Conservation (phyloP, 1,284 basidiomycete species). For the Tilletiopsis washingtonensis region DNA sequence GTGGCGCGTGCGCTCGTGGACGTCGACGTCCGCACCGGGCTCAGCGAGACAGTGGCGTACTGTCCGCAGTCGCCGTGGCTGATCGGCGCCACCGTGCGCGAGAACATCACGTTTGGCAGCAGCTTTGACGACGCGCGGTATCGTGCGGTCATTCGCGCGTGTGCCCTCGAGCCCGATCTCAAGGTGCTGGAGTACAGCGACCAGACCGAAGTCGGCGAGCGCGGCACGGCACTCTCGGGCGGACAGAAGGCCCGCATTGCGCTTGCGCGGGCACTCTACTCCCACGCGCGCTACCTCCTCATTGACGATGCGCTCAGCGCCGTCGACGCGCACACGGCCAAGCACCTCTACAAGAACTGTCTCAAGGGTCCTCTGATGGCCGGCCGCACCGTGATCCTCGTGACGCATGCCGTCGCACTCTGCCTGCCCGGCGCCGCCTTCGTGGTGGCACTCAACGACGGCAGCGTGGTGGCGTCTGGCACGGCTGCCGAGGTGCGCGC, state of each 20-base stretch:
- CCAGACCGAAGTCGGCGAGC: slow-evolving; percentile 81
- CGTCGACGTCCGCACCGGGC: slow-evolving; percentile 53
- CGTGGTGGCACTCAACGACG: slow-evolving; percentile 65
- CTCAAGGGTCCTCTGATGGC: slow-evolving; percentile 60
- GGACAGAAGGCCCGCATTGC: slow-evolving; percentile 79
- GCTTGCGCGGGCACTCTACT: slow-evolving; percentile 81
- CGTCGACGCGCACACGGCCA: slow-evolving; percentile 79
- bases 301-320: slow-evolving; percentile 86
- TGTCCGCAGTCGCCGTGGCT: slow-evolving; percentile 91
- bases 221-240: slow-evolving; percentile 62
- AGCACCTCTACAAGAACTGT: slow-evolving; percentile 62
- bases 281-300: slow-evolving; percentile 71
- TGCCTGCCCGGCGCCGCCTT: slow-evolving; percentile 63
- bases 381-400: slow-evolving; percentile 65
- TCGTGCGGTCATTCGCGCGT: slow-evolving; percentile 68
- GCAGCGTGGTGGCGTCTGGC: slow-evolving; percentile 63
- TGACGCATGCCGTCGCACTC: slow-evolving; percentile 76
- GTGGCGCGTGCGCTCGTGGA: slow-evolving; percentile 45
- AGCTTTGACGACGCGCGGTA: slow-evolving; percentile 73
- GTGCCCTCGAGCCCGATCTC: slow-evolving; percentile 71
- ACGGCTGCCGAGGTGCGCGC: slow-evolving; percentile 57
- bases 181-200: slow-evolving; percentile 90
- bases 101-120: slow-evolving; percentile 84
- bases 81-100: slow-evolving; percentile 84
- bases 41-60: slow-evolving; percentile 72